Conservation (phyloP, 306 rosid genomes). For the Trifolium dubium region DNA sequence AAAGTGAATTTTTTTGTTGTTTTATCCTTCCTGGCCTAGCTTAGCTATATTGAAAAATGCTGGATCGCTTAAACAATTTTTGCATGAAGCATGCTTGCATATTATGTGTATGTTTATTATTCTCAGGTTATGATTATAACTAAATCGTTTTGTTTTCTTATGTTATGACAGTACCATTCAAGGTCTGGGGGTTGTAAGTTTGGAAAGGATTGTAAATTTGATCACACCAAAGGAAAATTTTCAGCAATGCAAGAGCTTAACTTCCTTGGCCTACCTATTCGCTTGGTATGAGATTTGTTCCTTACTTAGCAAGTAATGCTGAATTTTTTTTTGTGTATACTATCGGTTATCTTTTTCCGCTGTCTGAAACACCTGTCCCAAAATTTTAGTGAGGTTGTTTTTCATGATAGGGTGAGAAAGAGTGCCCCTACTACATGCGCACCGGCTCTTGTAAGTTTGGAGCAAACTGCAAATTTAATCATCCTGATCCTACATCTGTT, state of each 20-base stretch:
- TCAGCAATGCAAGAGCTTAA: conserved; percentile 63
- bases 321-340: conserved; percentile 27
- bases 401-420: conserved; percentile 75
- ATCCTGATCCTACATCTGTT: conserved; percentile 83
- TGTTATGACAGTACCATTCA: conserved; percentile 71
- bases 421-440: conserved; percentile 88
- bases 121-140: too few species aligned
- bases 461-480: conserved; percentile 85
- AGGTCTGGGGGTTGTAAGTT: conserved; percentile 87
- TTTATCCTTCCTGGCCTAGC: not conserved
- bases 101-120: conserved; percentile 9
- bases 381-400: conserved; percentile 31
- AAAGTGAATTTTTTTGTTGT: not conserved
- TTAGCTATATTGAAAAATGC: conserved; percentile 9
- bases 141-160: conserved; percentile 31
- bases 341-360: conserved; percentile 36
- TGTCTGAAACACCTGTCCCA: conserved; percentile 32
- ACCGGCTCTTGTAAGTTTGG: conserved; percentile 95
- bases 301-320: conserved; percentile 24
- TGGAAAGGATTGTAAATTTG: conserved; percentile 82
- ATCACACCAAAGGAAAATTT: conserved; percentile 63
- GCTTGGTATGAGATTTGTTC: conserved; percentile 60
- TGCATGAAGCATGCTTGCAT: conserved; percentile 14
- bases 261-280: conserved; percentile 90
- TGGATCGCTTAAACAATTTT: conserved; percentile 16